Evolutionary conservation across 2,329 filamentous ascomycete genomes (phyloP).

Genomic region (Pseudogymnoascus sp.): DNA sequence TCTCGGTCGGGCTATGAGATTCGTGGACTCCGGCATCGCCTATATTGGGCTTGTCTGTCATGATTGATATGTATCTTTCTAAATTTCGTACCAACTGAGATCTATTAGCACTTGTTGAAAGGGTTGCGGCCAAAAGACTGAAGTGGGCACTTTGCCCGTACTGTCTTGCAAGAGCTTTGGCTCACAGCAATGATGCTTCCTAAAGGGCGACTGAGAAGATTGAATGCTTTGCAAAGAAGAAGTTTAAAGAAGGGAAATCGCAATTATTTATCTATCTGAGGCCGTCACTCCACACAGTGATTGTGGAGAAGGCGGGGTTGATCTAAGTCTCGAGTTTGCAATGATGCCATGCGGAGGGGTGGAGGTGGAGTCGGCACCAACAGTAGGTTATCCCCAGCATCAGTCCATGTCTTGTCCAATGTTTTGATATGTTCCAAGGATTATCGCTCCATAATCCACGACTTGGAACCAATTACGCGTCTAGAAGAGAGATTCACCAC

Average conservation of each 20-base stretch:
- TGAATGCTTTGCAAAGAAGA: not conserved
- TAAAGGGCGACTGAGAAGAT: not conserved
- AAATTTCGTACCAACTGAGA: not conserved
- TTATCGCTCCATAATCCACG: not conserved
- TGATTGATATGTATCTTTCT: not conserved
- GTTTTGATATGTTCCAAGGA: not conserved
- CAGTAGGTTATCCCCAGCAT: not conserved
- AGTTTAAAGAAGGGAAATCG: not conserved
- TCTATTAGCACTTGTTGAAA: not conserved
- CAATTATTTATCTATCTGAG: not conserved
- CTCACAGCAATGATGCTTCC: not conserved
- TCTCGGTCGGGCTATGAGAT: slow-evolving; percentile 20
- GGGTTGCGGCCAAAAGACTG: too few relatives aligned
- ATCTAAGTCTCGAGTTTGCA: not conserved
- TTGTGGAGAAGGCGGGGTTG: not conserved
- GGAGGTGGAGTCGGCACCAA: not conserved
- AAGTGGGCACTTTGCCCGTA: not conserved
- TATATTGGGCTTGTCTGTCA: not conserved
- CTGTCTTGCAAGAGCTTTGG: not conserved
- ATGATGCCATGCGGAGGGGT: not conserved
- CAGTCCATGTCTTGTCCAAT: not conserved
- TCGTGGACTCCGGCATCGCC: slow-evolving; percentile 12
- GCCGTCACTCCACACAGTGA: not conserved
- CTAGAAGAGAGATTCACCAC: not conserved
- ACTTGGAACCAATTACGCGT: not conserved